Percentiles rank a stretch among this genome's conserved stretches.
These are phyloP conservation scores for Mycosphaerelloides madeirae DNA, from an alignment of 2,329 filamentous ascomycete genomes.

Conservation along the genomic window DNA sequence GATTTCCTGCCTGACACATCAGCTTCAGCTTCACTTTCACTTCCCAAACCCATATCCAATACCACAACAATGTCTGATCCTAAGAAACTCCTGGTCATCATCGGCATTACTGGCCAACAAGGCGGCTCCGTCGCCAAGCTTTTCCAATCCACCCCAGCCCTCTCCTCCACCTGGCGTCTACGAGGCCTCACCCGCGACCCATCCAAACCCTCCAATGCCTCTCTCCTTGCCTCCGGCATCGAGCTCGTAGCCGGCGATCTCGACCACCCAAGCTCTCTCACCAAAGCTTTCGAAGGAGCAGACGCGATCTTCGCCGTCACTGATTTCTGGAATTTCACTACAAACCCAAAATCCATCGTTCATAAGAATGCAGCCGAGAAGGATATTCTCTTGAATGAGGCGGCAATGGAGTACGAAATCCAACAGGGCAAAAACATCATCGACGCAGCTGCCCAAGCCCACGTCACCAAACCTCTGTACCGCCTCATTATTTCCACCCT, in stretches of 20 bases:
- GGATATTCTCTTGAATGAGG: slow-evolving; percentile 9
- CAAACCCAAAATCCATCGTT: too few relatives aligned
- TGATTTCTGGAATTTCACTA: too few relatives aligned
- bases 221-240: not conserved
- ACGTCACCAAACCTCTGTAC: not conserved
- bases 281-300: slow-evolving; percentile 41
- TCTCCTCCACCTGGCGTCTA: not conserved
- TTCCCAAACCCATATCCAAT: too few relatives aligned
- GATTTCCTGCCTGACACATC: too few relatives aligned
- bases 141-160: not conserved
- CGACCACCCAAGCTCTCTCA: slow-evolving; percentile 41
- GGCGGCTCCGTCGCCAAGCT: not conserved
- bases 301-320: slow-evolving; percentile 39
- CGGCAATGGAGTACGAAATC: not conserved
- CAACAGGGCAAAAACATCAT: slow-evolving; percentile 1
- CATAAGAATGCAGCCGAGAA: slow-evolving; percentile 12
- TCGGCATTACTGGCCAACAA: slow-evolving; percentile 1
- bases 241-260: slow-evolving; percentile 41
- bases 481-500: slow-evolving; percentile 38
- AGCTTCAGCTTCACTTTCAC: too few relatives aligned
- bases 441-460: not conserved
- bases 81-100: not conserved
- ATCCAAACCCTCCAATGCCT: not conserved
- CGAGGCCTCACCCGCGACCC: not conserved
- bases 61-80: too few relatives aligned